phyloP scores from a whole-genome alignment of 2,329 filamentous ascomycete genomes.

The Microsporum canis region DNA sequence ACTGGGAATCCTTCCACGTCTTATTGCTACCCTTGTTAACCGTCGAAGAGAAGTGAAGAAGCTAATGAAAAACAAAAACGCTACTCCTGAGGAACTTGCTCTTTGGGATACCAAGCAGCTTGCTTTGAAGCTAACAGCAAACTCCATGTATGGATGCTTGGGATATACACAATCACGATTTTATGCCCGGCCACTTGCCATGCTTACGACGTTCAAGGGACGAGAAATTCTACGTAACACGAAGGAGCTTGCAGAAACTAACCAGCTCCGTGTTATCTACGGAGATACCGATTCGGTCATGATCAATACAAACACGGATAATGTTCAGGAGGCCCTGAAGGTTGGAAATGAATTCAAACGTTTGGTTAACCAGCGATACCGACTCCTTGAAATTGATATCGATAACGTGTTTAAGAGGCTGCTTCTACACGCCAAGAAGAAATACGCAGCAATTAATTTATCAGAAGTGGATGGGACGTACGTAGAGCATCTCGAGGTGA shows the following conservation, averaged over 20 bases:
- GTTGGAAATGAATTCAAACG: conserved; percentile 92
- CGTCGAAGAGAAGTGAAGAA: conserved; percentile 87
- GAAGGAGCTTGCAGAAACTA: conserved; percentile 87
- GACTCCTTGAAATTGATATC: conserved; percentile 89
- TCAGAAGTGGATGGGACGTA: conserved; percentile 81
- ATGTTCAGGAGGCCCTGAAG: conserved; percentile 76
- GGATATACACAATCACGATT: conserved; percentile 96
- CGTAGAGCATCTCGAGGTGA: conserved; percentile 91
- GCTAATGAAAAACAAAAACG: conserved; percentile 88
- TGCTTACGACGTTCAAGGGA: conserved; percentile 93
- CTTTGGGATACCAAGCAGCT: conserved; percentile 98
- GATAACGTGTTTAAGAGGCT: conserved; percentile 94
- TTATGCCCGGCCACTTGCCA: conserved; percentile 86
- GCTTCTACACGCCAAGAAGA: conserved; percentile 94
- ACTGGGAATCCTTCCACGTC: conserved; percentile 73
- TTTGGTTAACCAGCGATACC: conserved; percentile 87
- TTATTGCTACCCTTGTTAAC: conserved; percentile 84
- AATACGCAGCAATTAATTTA: conserved; percentile 94
- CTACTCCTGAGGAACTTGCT: conserved; percentile 73
- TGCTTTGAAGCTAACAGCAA: conserved; percentile 91
- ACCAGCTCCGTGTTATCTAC: conserved; percentile 88
- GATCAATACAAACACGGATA: conserved; percentile 98
- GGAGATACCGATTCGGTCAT: conserved; percentile 99
- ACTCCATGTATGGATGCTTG: conserved; percentile 98
- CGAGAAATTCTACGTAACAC: conserved; percentile 94